phyloP scores from a whole-genome alignment of 495 filamentous ascomycete species.

The Durotheca rogersii region DNA sequence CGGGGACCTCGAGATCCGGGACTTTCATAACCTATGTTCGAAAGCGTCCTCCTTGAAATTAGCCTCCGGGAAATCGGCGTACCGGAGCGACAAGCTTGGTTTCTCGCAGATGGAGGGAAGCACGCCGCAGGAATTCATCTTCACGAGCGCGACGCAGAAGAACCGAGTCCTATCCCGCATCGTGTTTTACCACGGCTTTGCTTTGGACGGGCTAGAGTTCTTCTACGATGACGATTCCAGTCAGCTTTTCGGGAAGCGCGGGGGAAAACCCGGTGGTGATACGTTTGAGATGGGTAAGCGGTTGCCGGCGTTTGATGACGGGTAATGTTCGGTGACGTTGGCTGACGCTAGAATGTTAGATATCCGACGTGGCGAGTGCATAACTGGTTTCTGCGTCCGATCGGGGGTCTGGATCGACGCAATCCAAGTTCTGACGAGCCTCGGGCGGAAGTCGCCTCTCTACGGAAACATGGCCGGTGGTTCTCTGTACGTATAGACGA shows the following conservation, averaged over 20 bases:
- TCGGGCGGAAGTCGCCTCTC: slow-evolving; percentile 78
- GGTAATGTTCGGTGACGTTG: not conserved
- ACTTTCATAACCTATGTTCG: slow-evolving; percentile 65
- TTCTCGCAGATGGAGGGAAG: slow-evolving; percentile 69
- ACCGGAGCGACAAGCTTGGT: slow-evolving; percentile 75
- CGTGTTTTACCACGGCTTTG: slow-evolving; percentile 73
- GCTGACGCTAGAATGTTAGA: slow-evolving; percentile 57
- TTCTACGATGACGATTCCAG: slow-evolving; percentile 83
- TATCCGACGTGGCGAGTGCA: slow-evolving; percentile 77
- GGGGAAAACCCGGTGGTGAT: slow-evolving; percentile 71
- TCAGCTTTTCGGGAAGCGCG: slow-evolving; percentile 87
- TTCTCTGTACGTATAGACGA: slow-evolving; percentile 63
- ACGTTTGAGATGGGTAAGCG: slow-evolving; percentile 73
- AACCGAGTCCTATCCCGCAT: slow-evolving; percentile 75
- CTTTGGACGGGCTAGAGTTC: slow-evolving; percentile 88
- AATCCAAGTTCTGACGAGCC: slow-evolving; percentile 85
- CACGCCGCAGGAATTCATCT: slow-evolving; percentile 68
- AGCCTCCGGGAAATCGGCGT: slow-evolving; percentile 68
- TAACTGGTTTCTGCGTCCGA: slow-evolving; percentile 84
- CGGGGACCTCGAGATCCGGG: slow-evolving; percentile 70
- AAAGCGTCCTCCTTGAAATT: slow-evolving; percentile 74
- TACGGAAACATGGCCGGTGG: slow-evolving; percentile 84
- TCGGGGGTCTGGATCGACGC: slow-evolving; percentile 86
- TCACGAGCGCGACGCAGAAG: slow-evolving; percentile 66
- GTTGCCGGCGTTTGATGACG: too few relatives aligned